A percentile compares a stretch with the other conserved stretches of the same genome.
phyloP scores from a whole-genome alignment of 805 yeast species.

The Teunomyces panamensis region DNA sequence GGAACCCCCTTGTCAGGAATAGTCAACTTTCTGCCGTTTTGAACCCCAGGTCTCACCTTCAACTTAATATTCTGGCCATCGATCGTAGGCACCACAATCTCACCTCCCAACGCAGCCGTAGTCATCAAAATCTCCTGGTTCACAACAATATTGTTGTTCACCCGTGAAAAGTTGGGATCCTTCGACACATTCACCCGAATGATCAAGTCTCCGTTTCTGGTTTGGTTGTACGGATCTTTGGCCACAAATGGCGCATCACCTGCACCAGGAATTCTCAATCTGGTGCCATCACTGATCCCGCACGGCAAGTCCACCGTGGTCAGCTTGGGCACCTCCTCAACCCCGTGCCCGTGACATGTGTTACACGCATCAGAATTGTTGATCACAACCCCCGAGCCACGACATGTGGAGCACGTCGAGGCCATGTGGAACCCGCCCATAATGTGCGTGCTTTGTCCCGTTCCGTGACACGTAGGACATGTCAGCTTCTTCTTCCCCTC shows the following conservation, averaged over 20 bases:
- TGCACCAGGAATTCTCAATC: constrained; percentile 78
- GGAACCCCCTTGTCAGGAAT: constrained; percentile 91
- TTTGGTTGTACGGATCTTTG: constrained; percentile 63
- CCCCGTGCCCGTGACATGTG: constrained; percentile 89
- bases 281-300: constrained; percentile 83
- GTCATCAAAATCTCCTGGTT: constrained; percentile 79
- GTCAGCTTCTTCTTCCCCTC: constrained; percentile 69
- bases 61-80: constrained; percentile 74
- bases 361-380: constrained; percentile 67
- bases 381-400: constrained; percentile 82
- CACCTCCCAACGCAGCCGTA: constrained; percentile 95
- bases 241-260: constrained; percentile 87
- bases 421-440: constrained; percentile 97
- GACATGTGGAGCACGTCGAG: constrained; percentile 83
- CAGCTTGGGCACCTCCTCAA: constrained; percentile 59
- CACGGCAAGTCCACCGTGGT: constrained; percentile 83
- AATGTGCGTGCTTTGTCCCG: constrained; percentile 84
- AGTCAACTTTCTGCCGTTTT: constrained; percentile 66
- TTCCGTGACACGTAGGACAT: constrained; percentile 86
- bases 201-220: constrained; percentile 82
- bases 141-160: constrained; percentile 56
- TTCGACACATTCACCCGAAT: constrained; percentile 75
- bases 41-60: constrained; percentile 82
- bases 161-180: constrained; percentile 67
- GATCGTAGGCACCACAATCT: constrained; percentile 84